Base-by-base conservation (phyloP, 305 asterid species). In the Caryopteris hybrid region DNA sequence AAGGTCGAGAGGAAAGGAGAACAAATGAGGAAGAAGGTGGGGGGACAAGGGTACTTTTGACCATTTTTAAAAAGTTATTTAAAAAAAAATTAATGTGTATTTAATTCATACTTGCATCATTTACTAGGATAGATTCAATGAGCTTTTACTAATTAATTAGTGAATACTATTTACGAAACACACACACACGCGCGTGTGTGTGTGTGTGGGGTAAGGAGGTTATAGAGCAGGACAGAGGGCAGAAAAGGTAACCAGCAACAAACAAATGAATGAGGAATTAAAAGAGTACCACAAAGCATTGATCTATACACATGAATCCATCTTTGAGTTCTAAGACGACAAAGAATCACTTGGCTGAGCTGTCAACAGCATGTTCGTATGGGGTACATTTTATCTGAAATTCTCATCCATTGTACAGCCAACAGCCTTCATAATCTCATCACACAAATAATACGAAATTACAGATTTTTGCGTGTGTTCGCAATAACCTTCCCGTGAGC, bases 301-400 rank as follows among this genome's bases (percentile, higher is more conserved):
- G 6, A 31, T 69, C 67, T 65, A 45, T 54, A 76, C 70, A 79
- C 25, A 72, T 8, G 7, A 6, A 36, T 51, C 73, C 64, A 41
- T 18, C 76, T 62, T 58, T 18, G 64, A 66, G 66, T 43, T 61
- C 48, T 36, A 27, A 33, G 55, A 79, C 64, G 67, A 72, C 58
- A 76, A 55, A 67, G 73, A 66, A 71, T 77, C 74, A 55, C 29
- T 20, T 5, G 39, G 23, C 22, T 45, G 5, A 27, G 66, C 62
- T 72, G 66, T 71, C 73, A 29, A 66, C 70, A 55, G 7, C 71
- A 48, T 31, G 25, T 25, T 51, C 38, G 47, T 17, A 16, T 8
- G 36, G 21, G 45, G 23, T 21, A 62, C 60, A 27, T 58, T 55
- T 14, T 13, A 38, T 66, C 61, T 2, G 47, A 51, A 55, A 33